phyloP scores from a whole-genome alignment of 2,329 filamentous ascomycete species.

The Byssothecium circinans region DNA sequence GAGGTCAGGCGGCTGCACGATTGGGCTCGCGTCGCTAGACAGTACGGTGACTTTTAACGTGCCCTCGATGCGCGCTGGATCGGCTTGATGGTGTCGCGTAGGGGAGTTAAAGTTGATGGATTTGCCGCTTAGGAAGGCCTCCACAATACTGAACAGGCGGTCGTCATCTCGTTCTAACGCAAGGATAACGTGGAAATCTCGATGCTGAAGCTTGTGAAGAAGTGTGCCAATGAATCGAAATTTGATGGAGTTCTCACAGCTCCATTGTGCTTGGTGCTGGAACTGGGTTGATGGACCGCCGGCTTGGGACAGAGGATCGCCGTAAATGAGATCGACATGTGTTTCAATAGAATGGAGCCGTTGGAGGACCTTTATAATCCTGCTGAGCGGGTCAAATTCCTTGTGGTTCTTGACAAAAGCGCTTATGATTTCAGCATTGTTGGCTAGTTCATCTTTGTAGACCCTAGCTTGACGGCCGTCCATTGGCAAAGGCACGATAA shows the following conservation, averaged over 20 bases:
- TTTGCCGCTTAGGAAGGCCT: slow-evolving; percentile 28
- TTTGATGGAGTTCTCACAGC: slow-evolving; percentile 34
- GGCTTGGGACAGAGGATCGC: slow-evolving; percentile 19
- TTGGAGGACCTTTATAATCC: slow-evolving; percentile 23
- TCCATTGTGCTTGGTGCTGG: slow-evolving; percentile 28
- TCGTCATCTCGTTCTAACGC: slow-evolving; percentile 26
- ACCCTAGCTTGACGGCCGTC: slow-evolving; percentile 32
- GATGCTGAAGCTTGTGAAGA: slow-evolving; percentile 22
- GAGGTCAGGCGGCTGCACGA: slow-evolving; percentile 36
- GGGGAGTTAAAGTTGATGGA: slow-evolving; percentile 30
- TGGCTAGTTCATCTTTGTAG: slow-evolving; percentile 24
- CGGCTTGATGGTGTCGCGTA: slow-evolving; percentile 15
- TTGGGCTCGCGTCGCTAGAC: slow-evolving; percentile 21
- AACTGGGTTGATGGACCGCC: slow-evolving; percentile 18
- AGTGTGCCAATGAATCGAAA: slow-evolving; percentile 35
- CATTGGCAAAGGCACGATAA: slow-evolving; percentile 37
- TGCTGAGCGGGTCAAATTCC: slow-evolving; percentile 13
- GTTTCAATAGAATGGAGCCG: slow-evolving; percentile 32
- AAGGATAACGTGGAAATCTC: slow-evolving; percentile 32
- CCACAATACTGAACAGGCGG: slow-evolving; percentile 28
- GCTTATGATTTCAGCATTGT: slow-evolving; percentile 22
- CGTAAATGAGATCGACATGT: slow-evolving; percentile 35
- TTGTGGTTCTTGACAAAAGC: slow-evolving; percentile 16
- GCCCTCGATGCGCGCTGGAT: slow-evolving; percentile 13
- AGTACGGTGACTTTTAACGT: slow-evolving; percentile 41